These are phyloP conservation scores for Phialemonium atrogriseum DNA, from an alignment of 2,329 filamentous ascomycete species.

Conservation along the genomic window DNA sequence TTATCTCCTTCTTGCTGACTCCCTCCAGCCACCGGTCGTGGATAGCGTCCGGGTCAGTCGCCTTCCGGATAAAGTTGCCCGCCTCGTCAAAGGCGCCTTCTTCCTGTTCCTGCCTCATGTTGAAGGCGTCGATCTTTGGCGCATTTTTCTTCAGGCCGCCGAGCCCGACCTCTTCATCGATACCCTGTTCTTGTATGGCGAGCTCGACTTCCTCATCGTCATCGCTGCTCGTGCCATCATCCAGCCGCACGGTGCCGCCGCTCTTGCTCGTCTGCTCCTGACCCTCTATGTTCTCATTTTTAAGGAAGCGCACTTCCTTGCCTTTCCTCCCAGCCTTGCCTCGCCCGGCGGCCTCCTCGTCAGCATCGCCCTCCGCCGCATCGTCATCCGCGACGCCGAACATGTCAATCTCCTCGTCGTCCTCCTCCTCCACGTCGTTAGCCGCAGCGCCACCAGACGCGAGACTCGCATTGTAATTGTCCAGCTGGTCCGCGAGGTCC, in stretches of 20 bases:
- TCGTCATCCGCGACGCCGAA: conserved; percentile 60
- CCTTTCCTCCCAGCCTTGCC: conserved; percentile 44
- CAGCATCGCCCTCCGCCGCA: conserved; percentile 42
- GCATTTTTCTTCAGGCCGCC: conserved; percentile 89
- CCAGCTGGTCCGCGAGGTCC: conserved; percentile 41
- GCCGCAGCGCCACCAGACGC: conserved; percentile 17
- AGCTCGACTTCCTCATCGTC: conserved; percentile 66
- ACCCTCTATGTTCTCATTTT: conserved; percentile 62
- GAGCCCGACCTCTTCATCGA: conserved; percentile 85
- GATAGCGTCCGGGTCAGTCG: conserved; percentile 76
- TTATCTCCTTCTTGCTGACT: conserved; percentile 89
- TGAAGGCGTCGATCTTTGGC: conserved; percentile 92
- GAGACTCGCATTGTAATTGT: conserved; percentile 43
- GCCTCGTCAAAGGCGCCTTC: conserved; percentile 86
- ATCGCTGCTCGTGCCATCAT: conserved; percentile 43
- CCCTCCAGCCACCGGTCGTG: conserved; percentile 93
- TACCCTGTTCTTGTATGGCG: conserved; percentile 63
- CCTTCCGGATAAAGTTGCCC: conserved; percentile 88
- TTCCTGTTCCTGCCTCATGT: conserved; percentile 82
- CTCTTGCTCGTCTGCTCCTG: conserved; percentile 67
- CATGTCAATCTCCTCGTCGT: conserved; percentile 72
- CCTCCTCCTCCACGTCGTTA: conserved; percentile 31
- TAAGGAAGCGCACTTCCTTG: conserved; percentile 53
- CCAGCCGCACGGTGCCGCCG: conserved; percentile 61
- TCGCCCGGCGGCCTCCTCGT: conserved; percentile 27